phyloP scores from a whole-genome alignment of 805 yeast species.

The Cyberlindnera euphorbiiphila region DNA sequence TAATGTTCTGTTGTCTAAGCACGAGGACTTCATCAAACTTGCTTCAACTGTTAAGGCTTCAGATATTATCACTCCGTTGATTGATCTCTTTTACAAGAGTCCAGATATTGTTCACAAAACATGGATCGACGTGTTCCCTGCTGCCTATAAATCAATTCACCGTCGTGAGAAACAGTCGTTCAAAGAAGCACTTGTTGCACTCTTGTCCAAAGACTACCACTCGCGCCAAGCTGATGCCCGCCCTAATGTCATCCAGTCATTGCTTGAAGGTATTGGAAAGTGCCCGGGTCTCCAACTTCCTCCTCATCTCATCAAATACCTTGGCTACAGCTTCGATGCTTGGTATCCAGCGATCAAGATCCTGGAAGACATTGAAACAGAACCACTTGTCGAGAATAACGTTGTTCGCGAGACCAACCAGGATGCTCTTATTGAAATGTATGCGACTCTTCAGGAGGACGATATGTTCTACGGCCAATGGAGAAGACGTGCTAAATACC shows the following conservation, averaged over 20 bases:
- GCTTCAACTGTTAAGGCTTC: conserved; percentile 43
- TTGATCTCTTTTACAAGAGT: conserved; percentile 78
- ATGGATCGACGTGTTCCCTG: conserved; percentile 84
- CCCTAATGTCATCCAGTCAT: conserved; percentile 81
- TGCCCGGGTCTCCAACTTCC: conserved; percentile 79
- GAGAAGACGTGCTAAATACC: conserved; percentile 93
- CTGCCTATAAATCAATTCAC: conserved; percentile 69
- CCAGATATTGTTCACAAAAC: conserved; percentile 74
- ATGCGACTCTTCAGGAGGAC: conserved; percentile 84
- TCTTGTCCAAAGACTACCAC: conserved; percentile 88
- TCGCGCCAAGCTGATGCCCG: conserved; percentile 82
- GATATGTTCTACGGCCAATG: conserved; percentile 97
- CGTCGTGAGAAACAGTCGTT: conserved; percentile 80
- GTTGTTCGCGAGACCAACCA: conserved; percentile 79
- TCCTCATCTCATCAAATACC: conserved; percentile 86
- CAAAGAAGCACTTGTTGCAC: conserved; percentile 70
- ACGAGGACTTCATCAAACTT: conserved; percentile 29
- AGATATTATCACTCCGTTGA: conserved; percentile 64
- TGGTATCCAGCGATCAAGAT: conserved; percentile 88
- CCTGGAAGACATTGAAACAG: conserved; percentile 65
- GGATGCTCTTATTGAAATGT: conserved; percentile 88
- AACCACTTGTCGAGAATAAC: conserved; percentile 61
- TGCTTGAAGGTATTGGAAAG: conserved; percentile 77
- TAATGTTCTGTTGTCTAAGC: conserved; percentile 28
- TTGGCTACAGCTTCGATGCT: conserved; percentile 82